These are phyloP conservation scores for Cladosporium sp. DNA, from an alignment of 2,329 filamentous ascomycete genomes.

Conservation along the genomic window DNA sequence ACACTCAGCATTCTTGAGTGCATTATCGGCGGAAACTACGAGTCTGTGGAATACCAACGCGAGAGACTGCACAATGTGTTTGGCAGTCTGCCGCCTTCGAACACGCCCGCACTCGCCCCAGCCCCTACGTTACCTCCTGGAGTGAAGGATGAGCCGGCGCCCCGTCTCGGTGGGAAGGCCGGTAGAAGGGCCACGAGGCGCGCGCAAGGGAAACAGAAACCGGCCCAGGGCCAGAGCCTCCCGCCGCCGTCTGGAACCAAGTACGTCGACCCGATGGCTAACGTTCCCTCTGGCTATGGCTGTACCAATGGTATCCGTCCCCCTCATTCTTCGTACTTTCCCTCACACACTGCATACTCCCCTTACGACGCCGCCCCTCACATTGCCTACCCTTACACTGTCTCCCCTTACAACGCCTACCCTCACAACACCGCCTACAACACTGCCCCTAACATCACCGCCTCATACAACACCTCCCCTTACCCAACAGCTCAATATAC, in stretches of 20 bases:
- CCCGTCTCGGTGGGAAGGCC: background rate
- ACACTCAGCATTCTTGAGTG: slow-evolving; percentile 61
- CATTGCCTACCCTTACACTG: too few relatives aligned
- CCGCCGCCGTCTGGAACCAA: too few relatives aligned
- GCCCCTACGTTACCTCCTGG: slow-evolving; percentile 2
- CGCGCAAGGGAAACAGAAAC: background rate
- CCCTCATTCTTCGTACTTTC: background rate
- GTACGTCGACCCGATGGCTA: slow-evolving; percentile 5
- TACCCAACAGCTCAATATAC: background rate
- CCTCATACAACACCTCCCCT: background rate
- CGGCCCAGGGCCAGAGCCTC: slow-evolving; percentile 5
- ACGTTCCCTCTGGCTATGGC: background rate
- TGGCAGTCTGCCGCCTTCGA: background rate
- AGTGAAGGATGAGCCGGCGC: background rate
- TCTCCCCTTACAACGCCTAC: background rate
- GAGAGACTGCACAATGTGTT: slow-evolving; percentile 1
- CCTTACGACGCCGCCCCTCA: too few relatives aligned
- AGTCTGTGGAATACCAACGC: slow-evolving; percentile 4
- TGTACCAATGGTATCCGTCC: background rate
- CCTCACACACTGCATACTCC: background rate
- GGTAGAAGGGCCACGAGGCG: slow-evolving; percentile 5
- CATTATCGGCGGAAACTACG: slow-evolving; percentile 73
- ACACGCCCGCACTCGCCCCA: slow-evolving; percentile 3
- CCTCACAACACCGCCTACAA: background rate
- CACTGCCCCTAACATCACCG: too few relatives aligned